A percentile compares a stretch with the other conserved stretches of the same genome.
Conservation (phyloP, 2,329 filamentous ascomycete genomes). For the Allantophomopsis cytisporea region DNA sequence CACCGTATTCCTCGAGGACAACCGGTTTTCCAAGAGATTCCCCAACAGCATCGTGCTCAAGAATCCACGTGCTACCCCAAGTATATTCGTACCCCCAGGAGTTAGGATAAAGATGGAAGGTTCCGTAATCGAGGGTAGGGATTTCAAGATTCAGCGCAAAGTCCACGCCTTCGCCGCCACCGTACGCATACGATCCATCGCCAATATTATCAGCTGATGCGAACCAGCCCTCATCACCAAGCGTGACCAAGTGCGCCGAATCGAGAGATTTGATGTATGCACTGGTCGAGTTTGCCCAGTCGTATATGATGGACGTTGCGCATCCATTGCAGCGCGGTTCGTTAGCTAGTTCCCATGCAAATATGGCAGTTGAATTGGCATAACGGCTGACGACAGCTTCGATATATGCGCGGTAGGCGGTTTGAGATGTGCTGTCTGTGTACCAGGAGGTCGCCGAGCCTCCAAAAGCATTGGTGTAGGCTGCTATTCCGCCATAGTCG, state of each 20-base stretch:
- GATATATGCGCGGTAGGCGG: conserved; percentile 45
- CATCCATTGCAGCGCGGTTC: conserved; percentile 52
- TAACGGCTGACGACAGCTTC: conserved; percentile 44
- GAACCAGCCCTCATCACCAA: conserved; percentile 51
- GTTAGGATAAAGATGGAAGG: conserved; percentile 35
- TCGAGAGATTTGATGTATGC: conserved; percentile 52
- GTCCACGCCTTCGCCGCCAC: conserved; percentile 29
- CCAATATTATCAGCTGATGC: conserved; percentile 19
- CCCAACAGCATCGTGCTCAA: conserved; percentile 26
- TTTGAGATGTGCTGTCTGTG: conserved; percentile 34
- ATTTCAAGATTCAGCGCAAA: conserved; percentile 32
- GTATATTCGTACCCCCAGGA: conserved; percentile 23
- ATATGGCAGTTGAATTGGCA: conserved; percentile 40
- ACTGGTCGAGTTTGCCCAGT: conserved; percentile 44
- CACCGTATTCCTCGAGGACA: conserved; percentile 24
- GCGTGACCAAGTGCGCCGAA: conserved; percentile 42
- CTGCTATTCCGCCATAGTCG: conserved; percentile 50
- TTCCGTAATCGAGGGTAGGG: conserved; percentile 34
- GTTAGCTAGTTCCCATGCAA: conserved; percentile 57
- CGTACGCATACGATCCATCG: conserved; percentile 28
- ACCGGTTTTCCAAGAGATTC: conserved; percentile 22
- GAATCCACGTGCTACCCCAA: conserved; percentile 32
- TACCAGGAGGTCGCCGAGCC: conserved; percentile 40
- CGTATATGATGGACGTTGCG: conserved; percentile 37
- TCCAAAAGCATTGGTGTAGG: conserved; percentile 41